phyloP scores from a whole-genome alignment of 2,329 filamentous ascomycete genomes.

The Cytospora mali region DNA sequence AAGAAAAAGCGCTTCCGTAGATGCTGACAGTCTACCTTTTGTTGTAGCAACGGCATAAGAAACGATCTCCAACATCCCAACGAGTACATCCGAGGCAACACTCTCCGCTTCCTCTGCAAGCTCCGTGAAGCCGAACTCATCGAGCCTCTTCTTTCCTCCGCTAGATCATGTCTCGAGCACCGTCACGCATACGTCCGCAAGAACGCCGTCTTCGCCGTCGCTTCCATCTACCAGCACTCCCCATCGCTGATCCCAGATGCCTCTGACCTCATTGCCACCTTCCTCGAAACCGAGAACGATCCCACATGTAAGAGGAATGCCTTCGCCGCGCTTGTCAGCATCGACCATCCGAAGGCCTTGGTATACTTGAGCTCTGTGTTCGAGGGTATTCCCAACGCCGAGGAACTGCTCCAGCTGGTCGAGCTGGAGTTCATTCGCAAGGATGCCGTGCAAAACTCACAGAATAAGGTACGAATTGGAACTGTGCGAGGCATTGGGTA shows the following conservation, averaged over 20 bases:
- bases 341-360: slow-evolving; percentile 91
- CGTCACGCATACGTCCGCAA: slow-evolving; percentile 97
- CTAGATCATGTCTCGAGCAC: slow-evolving; percentile 90
- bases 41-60: slow-evolving; percentile 85
- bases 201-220: slow-evolving; percentile 93
- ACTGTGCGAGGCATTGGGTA: background rate
- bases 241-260: slow-evolving; percentile 93
- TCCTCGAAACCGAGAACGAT: slow-evolving; percentile 89
- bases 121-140: slow-evolving; percentile 93
- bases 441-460: slow-evolving; percentile 90
- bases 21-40: slow-evolving; percentile 33
- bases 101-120: slow-evolving; percentile 96
- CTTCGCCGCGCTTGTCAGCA: slow-evolving; percentile 86
- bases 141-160: slow-evolving; percentile 90
- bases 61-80: slow-evolving; percentile 97
- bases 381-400: slow-evolving; percentile 90
- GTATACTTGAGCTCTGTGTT: slow-evolving; percentile 87
- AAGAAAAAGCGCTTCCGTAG: slow-evolving; percentile 2
- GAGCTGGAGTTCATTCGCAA: slow-evolving; percentile 98
- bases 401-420: slow-evolving; percentile 89
- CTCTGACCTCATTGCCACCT: slow-evolving; percentile 84
- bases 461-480: slow-evolving; percentile 74
- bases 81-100: slow-evolving; percentile 97
- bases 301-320: slow-evolving; percentile 97
- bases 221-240: slow-evolving; percentile 89